phyloP scores from a whole-genome alignment of 352 stramenopile species.

The Phytophthora sp. region DNA sequence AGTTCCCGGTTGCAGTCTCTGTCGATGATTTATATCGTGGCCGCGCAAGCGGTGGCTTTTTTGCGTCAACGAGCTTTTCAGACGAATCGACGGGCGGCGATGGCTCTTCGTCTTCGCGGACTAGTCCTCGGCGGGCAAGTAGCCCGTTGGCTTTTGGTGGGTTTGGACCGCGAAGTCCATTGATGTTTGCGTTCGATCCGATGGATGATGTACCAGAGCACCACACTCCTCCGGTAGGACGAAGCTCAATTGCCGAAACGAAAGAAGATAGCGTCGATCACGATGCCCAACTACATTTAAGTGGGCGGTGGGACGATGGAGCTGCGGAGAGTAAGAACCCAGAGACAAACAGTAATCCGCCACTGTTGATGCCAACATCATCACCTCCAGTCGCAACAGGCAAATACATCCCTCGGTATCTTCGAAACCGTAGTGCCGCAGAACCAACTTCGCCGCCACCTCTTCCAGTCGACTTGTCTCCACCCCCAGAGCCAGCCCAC shows the following conservation, averaged over 20 bases:
- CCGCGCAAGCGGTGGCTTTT: conserved; percentile 46
- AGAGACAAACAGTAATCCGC: conserved; percentile 30
- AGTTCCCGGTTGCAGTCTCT: conserved; percentile 35
- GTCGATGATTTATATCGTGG: conserved; percentile 68
- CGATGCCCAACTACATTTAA: conserved; percentile 35
- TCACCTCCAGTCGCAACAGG: conserved; percentile 62
- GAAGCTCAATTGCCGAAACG: conserved; percentile 23
- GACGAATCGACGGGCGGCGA: conserved; percentile 61
- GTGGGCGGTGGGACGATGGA: conserved; percentile 28
- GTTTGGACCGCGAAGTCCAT: conserved; percentile 70
- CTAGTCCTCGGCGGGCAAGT: conserved; percentile 60
- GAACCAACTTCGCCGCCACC: conserved; percentile 46
- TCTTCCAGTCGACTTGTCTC: conserved; percentile 40
- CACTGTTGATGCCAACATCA: conserved; percentile 54
- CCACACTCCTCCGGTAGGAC: conserved; percentile 24
- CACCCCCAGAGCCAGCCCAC: conserved; percentile 45
- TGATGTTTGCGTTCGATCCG: conserved; percentile 83
- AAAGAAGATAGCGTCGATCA: conserved; percentile 38
- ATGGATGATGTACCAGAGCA: conserved; percentile 67
- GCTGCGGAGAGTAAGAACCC: conserved; percentile 12
- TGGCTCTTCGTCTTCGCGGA: conserved; percentile 40
- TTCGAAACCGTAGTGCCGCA: conserved; percentile 68
- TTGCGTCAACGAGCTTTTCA: conserved; percentile 58
- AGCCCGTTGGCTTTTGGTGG: conserved; percentile 61
- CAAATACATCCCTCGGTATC: conserved; percentile 80